These are phyloP conservation scores for Calocera viscosa DNA, from an alignment of 768 basidiomycete genomes.

Conservation along the genomic window DNA sequence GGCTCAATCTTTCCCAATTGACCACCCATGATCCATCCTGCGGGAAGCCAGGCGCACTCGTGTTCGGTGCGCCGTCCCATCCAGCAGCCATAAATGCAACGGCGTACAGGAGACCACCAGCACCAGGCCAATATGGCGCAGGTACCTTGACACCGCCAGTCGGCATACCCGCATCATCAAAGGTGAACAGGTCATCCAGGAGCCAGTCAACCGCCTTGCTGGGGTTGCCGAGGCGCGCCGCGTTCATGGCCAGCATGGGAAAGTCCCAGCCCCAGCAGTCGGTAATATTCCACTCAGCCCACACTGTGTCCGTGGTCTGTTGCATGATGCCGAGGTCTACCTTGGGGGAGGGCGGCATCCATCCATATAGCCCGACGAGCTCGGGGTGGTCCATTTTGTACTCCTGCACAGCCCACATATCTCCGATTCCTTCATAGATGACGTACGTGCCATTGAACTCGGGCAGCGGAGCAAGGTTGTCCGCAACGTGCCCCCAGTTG, in stretches of 20 bases:
- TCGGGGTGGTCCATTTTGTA: slow-evolving; percentile 49
- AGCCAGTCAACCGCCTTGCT: slow-evolving; percentile 44
- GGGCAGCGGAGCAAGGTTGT: slow-evolving; percentile 40
- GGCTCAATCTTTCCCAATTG: background rate
- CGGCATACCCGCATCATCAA: slow-evolving; percentile 52
- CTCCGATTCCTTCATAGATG: slow-evolving; percentile 44
- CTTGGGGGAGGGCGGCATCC: slow-evolving; percentile 41
- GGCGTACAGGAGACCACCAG: slow-evolving; percentile 40
- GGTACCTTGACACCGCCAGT: slow-evolving; percentile 42
- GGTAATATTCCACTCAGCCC: slow-evolving; percentile 42
- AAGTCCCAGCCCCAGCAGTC: slow-evolving; percentile 55
- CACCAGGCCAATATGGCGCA: slow-evolving; percentile 49
- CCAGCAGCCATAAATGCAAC: slow-evolving; percentile 48
- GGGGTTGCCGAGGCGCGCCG: slow-evolving; percentile 40
- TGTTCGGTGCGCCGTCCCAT: slow-evolving; percentile 35
- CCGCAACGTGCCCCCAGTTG: slow-evolving; percentile 35
- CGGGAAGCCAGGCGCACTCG: slow-evolving; percentile 34
- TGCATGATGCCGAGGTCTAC: slow-evolving; percentile 38
- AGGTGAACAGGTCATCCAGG: slow-evolving; percentile 41
- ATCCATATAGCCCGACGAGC: slow-evolving; percentile 44
- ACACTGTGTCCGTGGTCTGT: slow-evolving; percentile 41
- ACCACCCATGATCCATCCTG: slow-evolving; percentile 21
- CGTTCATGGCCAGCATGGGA: slow-evolving; percentile 51
- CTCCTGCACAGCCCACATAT: slow-evolving; percentile 40
- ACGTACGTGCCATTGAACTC: slow-evolving; percentile 40